Evolutionary conservation across 805 yeast genomes (phyloP).

Genomic region (Candida ascalaphidarum): DNA sequence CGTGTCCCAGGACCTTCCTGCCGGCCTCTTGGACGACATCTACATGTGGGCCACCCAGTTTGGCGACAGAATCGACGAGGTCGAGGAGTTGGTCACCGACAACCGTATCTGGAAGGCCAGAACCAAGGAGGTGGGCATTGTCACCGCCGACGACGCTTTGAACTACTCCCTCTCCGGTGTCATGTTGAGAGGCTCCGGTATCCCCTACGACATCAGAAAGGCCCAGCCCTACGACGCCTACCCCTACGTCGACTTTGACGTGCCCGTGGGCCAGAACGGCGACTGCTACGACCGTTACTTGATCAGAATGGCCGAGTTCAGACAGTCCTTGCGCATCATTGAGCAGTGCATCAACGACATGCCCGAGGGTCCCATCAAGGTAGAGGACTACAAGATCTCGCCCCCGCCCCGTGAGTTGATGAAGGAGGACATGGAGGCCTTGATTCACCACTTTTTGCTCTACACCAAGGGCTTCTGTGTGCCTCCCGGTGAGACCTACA

Average conservation of each 20-base stretch:
- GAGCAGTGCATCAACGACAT: constrained; percentile 86
- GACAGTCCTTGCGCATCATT: constrained; percentile 83
- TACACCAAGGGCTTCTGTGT: constrained; percentile 86
- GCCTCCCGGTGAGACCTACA: constrained; percentile 86
- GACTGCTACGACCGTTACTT: constrained; percentile 89
- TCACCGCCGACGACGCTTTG: constrained; percentile 81
- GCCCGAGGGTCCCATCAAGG: constrained; percentile 90
- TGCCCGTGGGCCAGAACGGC: constrained; percentile 81
- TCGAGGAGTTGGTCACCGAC: constrained; percentile 82
- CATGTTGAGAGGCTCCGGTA: constrained; percentile 87
- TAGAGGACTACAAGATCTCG: constrained; percentile 77
- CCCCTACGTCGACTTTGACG: constrained; percentile 76
- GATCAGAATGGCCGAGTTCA: constrained; percentile 84
- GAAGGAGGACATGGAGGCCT: constrained; percentile 91
- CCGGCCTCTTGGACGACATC: constrained; percentile 79
- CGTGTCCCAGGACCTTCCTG: constrained; percentile 81
- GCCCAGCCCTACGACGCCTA: constrained; percentile 88
- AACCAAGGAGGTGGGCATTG: constrained; percentile 70
- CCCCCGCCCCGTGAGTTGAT: constrained; percentile 76
- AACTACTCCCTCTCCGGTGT: constrained; percentile 78
- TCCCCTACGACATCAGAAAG: constrained; percentile 80
- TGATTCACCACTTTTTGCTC: constrained; percentile 81
- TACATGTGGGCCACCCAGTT: constrained; percentile 96
- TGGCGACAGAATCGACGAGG: constrained; percentile 87
- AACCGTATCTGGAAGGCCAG: constrained; percentile 91